These are phyloP conservation scores for Metarhizium rileyi DNA, from an alignment of 2,329 filamentous ascomycete genomes.

Conservation along the genomic window DNA sequence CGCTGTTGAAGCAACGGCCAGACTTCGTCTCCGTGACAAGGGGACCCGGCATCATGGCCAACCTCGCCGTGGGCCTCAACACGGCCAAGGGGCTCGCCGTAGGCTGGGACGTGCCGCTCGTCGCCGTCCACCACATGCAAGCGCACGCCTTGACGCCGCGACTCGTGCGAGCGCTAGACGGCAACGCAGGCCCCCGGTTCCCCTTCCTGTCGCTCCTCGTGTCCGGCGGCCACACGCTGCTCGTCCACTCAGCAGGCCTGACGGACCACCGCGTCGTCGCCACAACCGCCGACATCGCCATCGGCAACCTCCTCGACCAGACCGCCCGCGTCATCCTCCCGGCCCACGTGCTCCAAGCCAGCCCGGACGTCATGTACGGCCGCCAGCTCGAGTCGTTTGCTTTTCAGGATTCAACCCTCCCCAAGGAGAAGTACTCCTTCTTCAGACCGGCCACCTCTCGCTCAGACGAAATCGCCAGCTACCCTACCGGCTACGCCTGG, in stretches of 20 bases:
- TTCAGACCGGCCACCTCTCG: conserved; percentile 52
- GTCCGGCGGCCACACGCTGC: conserved; percentile 84
- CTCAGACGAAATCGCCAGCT: conserved; percentile 43
- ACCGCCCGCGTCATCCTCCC: conserved; percentile 70
- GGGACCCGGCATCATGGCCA: conserved; percentile 79
- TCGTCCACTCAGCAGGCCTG: conserved; percentile 63
- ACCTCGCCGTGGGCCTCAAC: conserved; percentile 68
- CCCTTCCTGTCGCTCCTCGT: conserved; percentile 85
- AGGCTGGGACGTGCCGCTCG: conserved; percentile 71
- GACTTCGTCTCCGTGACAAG: conserved; percentile 86
- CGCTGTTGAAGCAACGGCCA: conserved; percentile 35
- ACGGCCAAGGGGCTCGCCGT: conserved; percentile 79
- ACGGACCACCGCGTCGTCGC: conserved; percentile 65
- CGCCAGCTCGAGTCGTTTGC: conserved; percentile 70
- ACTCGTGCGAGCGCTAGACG: conserved; percentile 54
- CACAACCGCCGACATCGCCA: conserved; percentile 66
- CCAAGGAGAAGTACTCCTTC: conserved; percentile 26
- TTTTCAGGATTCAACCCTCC: conserved; percentile 40
- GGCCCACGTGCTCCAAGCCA: conserved; percentile 37
- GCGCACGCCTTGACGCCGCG: conserved; percentile 86
- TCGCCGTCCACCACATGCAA: conserved; percentile 96
- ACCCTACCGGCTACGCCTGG: conserved; percentile 45
- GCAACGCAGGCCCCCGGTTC: conserved; percentile 43
- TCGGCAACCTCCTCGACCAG: conserved; percentile 88
- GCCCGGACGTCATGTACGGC: conserved; percentile 67